phyloP scores from a whole-genome alignment of 768 basidiomycete species.

The Auricularia heimuer region DNA sequence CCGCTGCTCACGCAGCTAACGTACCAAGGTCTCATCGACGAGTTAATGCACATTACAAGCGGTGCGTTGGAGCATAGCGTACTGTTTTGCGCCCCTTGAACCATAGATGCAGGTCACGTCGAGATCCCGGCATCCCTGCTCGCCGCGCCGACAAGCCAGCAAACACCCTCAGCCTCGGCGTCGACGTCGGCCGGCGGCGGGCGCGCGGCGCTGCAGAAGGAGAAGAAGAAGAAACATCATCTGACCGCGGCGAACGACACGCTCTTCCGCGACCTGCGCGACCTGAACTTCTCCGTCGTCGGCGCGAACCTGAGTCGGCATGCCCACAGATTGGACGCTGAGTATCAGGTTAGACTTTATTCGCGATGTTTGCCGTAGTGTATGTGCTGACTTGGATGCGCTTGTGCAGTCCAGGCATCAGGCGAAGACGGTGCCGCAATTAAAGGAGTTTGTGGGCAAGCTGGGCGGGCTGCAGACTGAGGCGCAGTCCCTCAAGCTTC shows the following conservation, averaged over 20 bases:
- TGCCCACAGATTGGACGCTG: slow-evolving; percentile 79
- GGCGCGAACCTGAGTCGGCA: slow-evolving; percentile 72
- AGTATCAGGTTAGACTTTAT: slow-evolving; percentile 62
- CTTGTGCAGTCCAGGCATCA: slow-evolving; percentile 59
- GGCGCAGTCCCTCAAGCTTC: slow-evolving; percentile 78
- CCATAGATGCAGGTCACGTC: slow-evolving; percentile 47
- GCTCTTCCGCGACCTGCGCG: slow-evolving; percentile 73
- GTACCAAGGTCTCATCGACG: slow-evolving; percentile 93
- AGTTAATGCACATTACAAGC: slow-evolving; percentile 81
- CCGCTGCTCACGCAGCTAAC: slow-evolving; percentile 92
- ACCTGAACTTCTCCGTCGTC: slow-evolving; percentile 86
- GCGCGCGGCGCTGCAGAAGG: slow-evolving; percentile 28
- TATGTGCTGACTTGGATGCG: background rate
- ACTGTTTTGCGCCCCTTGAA: slow-evolving; percentile 6
- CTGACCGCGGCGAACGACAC: slow-evolving; percentile 71
- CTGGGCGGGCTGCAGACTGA: slow-evolving; percentile 87
- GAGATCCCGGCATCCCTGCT: slow-evolving; percentile 70
- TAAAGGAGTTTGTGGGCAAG: slow-evolving; percentile 92
- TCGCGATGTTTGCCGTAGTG: background rate
- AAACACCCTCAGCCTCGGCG: slow-evolving; percentile 8
- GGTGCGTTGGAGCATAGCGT: slow-evolving; percentile 38
- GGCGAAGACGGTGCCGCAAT: slow-evolving; percentile 82
- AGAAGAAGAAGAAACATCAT: slow-evolving; percentile 84
- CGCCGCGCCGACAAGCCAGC: slow-evolving; percentile 41
- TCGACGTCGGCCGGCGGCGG: background rate